These are phyloP conservation scores for Sporothrix globosa DNA, from an alignment of 2,329 filamentous ascomycete species.

Conservation along the genomic window DNA sequence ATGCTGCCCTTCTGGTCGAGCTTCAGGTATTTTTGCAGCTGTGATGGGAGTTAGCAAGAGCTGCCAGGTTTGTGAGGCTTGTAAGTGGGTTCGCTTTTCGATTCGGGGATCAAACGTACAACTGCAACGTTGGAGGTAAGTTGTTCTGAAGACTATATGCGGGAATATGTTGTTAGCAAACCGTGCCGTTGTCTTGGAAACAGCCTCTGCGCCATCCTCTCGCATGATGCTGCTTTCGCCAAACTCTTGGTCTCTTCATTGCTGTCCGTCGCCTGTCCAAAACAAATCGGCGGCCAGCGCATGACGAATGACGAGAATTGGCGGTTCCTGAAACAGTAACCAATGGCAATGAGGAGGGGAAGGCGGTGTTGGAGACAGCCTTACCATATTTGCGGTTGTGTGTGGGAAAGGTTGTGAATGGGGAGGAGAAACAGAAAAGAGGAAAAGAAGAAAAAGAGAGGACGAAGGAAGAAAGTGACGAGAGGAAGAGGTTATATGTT, in stretches of 20 bases:
- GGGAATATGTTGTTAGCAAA: not conserved
- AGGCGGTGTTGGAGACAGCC: constrained; percentile 17
- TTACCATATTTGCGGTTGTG: constrained; percentile 35
- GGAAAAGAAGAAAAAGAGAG: not conserved
- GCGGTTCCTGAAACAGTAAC: constrained; percentile 4
- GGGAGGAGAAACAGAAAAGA: constrained; percentile 4
- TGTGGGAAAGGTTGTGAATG: constrained; percentile 26
- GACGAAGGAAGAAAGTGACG: constrained; percentile 22
- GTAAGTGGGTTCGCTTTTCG: not conserved
- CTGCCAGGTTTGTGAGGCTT: not conserved
- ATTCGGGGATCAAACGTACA: not conserved
- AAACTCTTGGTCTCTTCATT: not conserved
- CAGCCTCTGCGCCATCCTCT: not conserved
- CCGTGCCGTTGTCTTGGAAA: not conserved
- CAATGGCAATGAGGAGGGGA: constrained; percentile 16
- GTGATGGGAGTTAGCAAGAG: constrained; percentile 27
- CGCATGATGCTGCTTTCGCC: not conserved
- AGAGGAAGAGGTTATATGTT: constrained; percentile 15
- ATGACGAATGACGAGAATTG: not conserved
- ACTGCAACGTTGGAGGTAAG: constrained; percentile 20
- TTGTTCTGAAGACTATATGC: constrained; percentile 21
- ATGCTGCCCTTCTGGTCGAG: constrained; percentile 86
- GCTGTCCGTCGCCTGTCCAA: not conserved
- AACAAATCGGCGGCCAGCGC: not conserved
- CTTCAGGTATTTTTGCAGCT: constrained; percentile 90